Conservation (phyloP, 2,329 filamentous ascomycete species). For the Ceratocystis papillata region DNA sequence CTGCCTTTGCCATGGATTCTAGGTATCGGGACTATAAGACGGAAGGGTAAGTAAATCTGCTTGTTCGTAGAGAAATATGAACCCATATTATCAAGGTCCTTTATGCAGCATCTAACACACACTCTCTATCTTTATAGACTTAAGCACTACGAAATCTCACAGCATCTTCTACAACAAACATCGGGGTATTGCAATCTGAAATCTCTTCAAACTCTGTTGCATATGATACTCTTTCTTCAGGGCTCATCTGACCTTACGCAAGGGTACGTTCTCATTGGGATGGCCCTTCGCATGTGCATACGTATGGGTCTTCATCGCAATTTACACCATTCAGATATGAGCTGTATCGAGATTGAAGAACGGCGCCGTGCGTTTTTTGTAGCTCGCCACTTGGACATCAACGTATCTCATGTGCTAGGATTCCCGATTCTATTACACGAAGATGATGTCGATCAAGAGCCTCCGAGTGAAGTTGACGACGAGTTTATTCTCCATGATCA, state of each 20-base stretch:
- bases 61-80: background rate
- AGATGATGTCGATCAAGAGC: slow-evolving; percentile 57
- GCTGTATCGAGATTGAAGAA: slow-evolving; percentile 52
- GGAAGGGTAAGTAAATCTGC: slow-evolving; percentile 41
- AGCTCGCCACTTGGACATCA: slow-evolving; percentile 59
- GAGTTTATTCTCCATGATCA: slow-evolving; percentile 52
- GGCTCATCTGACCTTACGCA: slow-evolving; percentile 67
- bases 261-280: slow-evolving; percentile 70
- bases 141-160: slow-evolving; percentile 62
- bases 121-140: slow-evolving; percentile 38
- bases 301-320: slow-evolving; percentile 69
- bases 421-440: slow-evolving; percentile 53
- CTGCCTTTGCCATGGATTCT: slow-evolving; percentile 38
- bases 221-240: slow-evolving; percentile 73
- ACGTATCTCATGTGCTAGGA: slow-evolving; percentile 55
- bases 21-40: slow-evolving; percentile 44
- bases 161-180: slow-evolving; percentile 53
- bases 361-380: slow-evolving; percentile 57
- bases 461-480: slow-evolving; percentile 55
- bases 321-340: slow-evolving; percentile 51
- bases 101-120: background rate
- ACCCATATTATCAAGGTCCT: too few relatives aligned
- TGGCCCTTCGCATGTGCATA: slow-evolving; percentile 63
- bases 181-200: slow-evolving; percentile 62
- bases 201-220: slow-evolving; percentile 64